A percentile compares a stretch with the other conserved stretches of the same genome.
Conservation (phyloP, 2,329 filamentous ascomycete species). For the Colletotrichum acutatum region DNA sequence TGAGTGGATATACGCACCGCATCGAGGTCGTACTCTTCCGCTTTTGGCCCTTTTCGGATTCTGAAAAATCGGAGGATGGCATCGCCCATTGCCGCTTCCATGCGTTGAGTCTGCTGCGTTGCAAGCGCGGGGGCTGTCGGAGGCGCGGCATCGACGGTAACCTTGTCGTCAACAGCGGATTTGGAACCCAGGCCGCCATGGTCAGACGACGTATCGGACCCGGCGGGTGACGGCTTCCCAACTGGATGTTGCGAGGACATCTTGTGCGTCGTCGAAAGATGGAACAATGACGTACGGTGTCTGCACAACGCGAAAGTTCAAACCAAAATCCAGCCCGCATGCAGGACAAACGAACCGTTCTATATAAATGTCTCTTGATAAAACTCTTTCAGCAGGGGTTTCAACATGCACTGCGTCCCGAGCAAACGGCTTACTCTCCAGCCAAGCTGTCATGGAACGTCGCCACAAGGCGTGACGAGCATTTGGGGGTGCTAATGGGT, state of each 20-base stretch:
- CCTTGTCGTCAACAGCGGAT: neutral
- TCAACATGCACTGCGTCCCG: neutral
- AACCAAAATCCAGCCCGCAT: neutral
- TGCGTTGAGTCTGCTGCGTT: constrained; percentile 40
- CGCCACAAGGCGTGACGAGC: neutral
- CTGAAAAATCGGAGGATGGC: constrained; percentile 45
- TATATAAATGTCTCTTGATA: neutral
- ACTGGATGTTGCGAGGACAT: constrained; percentile 23
- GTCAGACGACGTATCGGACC: constrained; percentile 30
- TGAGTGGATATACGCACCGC: constrained; percentile 36
- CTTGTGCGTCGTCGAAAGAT: neutral
- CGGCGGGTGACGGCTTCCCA: constrained; percentile 6
- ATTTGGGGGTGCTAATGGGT: neutral
- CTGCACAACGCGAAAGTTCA: neutral
- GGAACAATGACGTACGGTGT: neutral
- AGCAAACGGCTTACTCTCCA: neutral
- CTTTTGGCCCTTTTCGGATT: constrained; percentile 45
- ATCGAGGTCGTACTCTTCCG: constrained; percentile 42
- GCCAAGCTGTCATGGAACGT: neutral
- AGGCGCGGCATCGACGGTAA: neutral
- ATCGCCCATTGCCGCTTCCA: constrained; percentile 46
- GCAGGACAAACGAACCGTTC: neutral
- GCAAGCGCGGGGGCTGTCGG: constrained; percentile 39
- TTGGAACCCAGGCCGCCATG: constrained; percentile 8
- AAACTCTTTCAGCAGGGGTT: neutral